Evolutionary conservation across 495 filamentous ascomycete species (phyloP).

Genomic region (Penicillium nucicola): DNA sequence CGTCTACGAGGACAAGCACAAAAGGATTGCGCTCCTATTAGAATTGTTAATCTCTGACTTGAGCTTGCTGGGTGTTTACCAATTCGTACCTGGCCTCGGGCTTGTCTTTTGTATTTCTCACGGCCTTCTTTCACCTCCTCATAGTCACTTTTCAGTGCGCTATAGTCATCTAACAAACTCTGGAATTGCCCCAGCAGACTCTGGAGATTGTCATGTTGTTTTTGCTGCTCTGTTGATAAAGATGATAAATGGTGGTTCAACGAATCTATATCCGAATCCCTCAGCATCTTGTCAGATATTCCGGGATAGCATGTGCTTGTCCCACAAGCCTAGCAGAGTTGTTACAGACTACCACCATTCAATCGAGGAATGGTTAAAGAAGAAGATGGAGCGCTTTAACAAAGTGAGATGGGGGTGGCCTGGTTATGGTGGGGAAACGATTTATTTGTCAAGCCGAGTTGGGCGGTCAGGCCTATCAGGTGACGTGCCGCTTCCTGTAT

Average conservation of each 20-base stretch:
- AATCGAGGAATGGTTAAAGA: slow-evolving; percentile 1
- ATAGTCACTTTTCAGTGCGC: slow-evolving; percentile 52
- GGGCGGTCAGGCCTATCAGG: slow-evolving; percentile 15
- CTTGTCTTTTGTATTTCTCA: slow-evolving; percentile 52
- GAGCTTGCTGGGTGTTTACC: neutral
- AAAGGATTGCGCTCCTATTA: slow-evolving; percentile 56
- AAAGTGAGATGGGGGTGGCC: neutral
- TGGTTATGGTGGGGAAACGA: slow-evolving; percentile 6
- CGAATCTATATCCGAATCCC: slow-evolving; percentile 37
- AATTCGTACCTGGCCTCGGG: slow-evolving; percentile 42
- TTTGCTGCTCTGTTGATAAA: slow-evolving; percentile 28
- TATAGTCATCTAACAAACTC: slow-evolving; percentile 47
- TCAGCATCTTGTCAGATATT: slow-evolving; percentile 28
- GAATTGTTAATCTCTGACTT: neutral
- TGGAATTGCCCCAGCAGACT: slow-evolving; percentile 37
- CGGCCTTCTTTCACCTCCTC: slow-evolving; percentile 54
- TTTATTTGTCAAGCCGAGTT: slow-evolving; percentile 13
- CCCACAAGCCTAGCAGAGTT: slow-evolving; percentile 7
- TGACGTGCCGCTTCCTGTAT: neutral
- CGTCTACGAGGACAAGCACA: slow-evolving; percentile 58
- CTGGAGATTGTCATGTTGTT: slow-evolving; percentile 35
- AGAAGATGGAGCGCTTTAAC: neutral
- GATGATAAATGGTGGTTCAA: slow-evolving; percentile 26
- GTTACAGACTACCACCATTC: slow-evolving; percentile 6
- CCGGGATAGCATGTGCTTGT: slow-evolving; percentile 23